Conservation (phyloP, 176 grass and related monocot species). For the Musa beccarii region DNA sequence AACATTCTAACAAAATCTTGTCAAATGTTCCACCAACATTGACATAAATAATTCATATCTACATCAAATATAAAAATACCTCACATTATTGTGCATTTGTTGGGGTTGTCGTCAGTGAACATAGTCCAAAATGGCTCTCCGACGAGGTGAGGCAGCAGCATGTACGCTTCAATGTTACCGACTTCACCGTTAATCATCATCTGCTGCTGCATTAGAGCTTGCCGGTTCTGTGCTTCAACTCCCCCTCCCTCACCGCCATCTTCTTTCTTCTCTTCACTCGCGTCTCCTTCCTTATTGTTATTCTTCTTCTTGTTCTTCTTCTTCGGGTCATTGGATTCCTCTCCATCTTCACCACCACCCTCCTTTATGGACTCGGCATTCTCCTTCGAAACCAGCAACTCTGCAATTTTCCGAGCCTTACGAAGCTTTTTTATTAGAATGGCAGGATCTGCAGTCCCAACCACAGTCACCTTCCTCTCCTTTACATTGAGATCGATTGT, state of each 20-base stretch:
- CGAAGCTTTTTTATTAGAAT: conserved; percentile 79
- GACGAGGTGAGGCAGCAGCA: background rate
- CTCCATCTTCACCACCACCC: background rate
- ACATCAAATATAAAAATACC: no score
- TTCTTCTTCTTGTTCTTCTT: no score
- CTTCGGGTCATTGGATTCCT: background rate
- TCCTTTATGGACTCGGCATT: no score
- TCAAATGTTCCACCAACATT: no score
- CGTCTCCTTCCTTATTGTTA: no score
- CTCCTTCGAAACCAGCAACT: conserved; percentile 53
- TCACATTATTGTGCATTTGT: conserved; percentile 25
- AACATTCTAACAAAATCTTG: no score
- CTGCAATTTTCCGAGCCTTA: conserved; percentile 71
- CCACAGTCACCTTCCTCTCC: conserved; percentile 65
- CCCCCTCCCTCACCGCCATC: background rate
- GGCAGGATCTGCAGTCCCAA: conserved; percentile 52
- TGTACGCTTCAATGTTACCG: background rate
- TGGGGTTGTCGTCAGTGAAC: conserved; percentile 28
- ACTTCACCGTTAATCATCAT: conserved; percentile 22
- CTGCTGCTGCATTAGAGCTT: background rate
- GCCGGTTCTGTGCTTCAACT: background rate
- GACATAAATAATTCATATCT: no score
- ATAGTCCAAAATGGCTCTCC: conserved; percentile 1
- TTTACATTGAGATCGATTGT: conserved; percentile 39
- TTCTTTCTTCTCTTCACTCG: background rate